These are phyloP conservation scores for Boletus rubescentipes DNA, from an alignment of 768 basidiomycete genomes.

Conservation along the genomic window DNA sequence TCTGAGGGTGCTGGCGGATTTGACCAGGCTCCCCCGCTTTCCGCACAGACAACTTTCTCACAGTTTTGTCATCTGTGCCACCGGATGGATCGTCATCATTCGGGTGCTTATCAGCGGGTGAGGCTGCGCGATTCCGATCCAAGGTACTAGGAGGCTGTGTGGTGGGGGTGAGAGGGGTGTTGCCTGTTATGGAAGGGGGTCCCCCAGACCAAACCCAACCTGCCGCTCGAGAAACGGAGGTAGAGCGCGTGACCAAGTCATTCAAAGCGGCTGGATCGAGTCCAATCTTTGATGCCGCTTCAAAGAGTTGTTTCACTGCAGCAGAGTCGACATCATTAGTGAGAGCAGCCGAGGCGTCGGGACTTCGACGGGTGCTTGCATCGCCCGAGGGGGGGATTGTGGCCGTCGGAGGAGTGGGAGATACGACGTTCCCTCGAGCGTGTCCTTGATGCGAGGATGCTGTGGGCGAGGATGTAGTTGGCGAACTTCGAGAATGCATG, in stretches of 20 bases:
- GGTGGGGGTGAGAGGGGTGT: slow-evolving; percentile 24
- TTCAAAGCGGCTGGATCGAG: slow-evolving; percentile 71
- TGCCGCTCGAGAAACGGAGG: slow-evolving; percentile 58
- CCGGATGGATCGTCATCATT: slow-evolving; percentile 35
- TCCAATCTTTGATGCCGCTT: slow-evolving; percentile 72
- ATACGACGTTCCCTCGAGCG: slow-evolving; percentile 31
- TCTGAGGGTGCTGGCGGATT: slow-evolving; percentile 31
- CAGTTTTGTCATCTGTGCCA: slow-evolving; percentile 22
- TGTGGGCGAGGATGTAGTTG: slow-evolving; percentile 36
- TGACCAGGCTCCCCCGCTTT: slow-evolving; percentile 26
- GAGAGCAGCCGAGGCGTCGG: slow-evolving; percentile 26
- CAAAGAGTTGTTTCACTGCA: slow-evolving; percentile 71
- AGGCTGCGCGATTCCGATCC: slow-evolving; percentile 17
- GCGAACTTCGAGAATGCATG: slow-evolving; percentile 29
- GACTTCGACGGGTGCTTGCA: slow-evolving; percentile 19
- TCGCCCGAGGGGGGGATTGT: slow-evolving; percentile 11
- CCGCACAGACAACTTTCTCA: slow-evolving; percentile 29
- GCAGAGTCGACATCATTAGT: slow-evolving; percentile 40
- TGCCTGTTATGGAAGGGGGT: slow-evolving; percentile 10
- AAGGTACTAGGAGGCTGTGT: slow-evolving; percentile 10
- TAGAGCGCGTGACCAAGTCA: slow-evolving; percentile 69
- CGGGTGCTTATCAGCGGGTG: slow-evolving; percentile 24
- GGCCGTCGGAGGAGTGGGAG: slow-evolving; percentile 20
- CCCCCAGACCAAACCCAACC: slow-evolving; percentile 40
- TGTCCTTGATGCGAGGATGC: slow-evolving; percentile 34